These are phyloP conservation scores for Candida arabinofermentans DNA, from an alignment of 805 yeast species.

Conservation along the genomic window DNA sequence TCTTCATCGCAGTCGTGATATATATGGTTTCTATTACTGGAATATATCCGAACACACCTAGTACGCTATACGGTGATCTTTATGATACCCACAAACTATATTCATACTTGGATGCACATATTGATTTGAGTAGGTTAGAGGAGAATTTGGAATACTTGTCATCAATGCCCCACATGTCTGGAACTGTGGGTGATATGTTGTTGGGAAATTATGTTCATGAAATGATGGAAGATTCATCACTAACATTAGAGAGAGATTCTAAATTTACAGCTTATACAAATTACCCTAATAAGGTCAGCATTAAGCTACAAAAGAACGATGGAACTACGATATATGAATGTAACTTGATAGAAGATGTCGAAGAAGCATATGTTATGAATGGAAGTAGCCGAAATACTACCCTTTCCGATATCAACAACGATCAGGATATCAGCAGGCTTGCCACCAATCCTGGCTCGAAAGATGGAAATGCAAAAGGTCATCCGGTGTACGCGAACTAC, in stretches of 20 bases:
- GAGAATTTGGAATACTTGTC: conserved; percentile 68
- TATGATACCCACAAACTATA: conserved; percentile 54
- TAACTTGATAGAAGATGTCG: conserved; percentile 17
- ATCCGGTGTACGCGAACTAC: conserved; percentile 58
- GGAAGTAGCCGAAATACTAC: conserved; percentile 7
- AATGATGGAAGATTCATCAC: conserved; percentile 54
- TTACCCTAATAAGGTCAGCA: conserved; percentile 48
- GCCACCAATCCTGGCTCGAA: conserved; percentile 71
- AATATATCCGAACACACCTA: conserved; percentile 39
- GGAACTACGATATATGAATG: conserved; percentile 20
- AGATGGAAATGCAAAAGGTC: conserved; percentile 51
- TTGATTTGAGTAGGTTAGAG: conserved; percentile 56
- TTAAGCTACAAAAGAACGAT: conserved; percentile 19
- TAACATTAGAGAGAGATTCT: conserved; percentile 46
- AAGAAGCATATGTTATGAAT: conserved; percentile 2
- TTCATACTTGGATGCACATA: conserved; percentile 43
- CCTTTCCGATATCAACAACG: conserved; percentile 1
- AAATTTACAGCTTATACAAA: conserved; percentile 56
- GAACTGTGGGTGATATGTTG: conserved; percentile 80
- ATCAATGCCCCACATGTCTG: conserved; percentile 82
- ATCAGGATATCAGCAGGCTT: conserved; percentile 32
- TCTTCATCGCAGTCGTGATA: conserved; percentile 55
- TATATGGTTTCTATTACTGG: conserved; percentile 59
- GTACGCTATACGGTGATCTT: conserved; percentile 51
- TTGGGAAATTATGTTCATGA: conserved; percentile 62